Evolutionary conservation across 371 early-diverging fungal genomes (phyloP).

Genomic region (Mitosporidium daphniae): DNA sequence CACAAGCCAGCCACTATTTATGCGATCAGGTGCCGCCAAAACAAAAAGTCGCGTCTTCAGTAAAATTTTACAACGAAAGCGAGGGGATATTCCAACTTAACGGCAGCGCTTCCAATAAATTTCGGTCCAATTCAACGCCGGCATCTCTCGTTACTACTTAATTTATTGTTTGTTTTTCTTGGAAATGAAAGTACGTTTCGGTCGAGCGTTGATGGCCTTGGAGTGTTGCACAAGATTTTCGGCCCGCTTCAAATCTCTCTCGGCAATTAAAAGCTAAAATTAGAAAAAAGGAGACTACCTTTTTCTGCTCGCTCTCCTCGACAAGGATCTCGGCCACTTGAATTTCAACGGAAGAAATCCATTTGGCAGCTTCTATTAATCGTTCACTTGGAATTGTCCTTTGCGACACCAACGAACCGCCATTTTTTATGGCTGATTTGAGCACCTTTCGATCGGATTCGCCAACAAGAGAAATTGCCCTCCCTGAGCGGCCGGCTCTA

Average conservation of each 20-base stretch:
- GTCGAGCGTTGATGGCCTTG: slow-evolving; percentile 47
- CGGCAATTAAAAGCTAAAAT: slow-evolving; percentile 19
- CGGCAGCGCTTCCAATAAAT: no score
- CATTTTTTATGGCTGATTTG: slow-evolving; percentile 55
- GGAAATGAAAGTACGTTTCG: no score
- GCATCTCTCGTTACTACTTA: no score
- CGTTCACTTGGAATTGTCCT: slow-evolving; percentile 35
- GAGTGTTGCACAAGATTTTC: slow-evolving; percentile 39
- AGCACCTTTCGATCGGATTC: slow-evolving; percentile 60
- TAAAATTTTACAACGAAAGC: no score
- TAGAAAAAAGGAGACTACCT: slow-evolving; percentile 4
- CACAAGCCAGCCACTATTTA: no score
- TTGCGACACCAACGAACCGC: slow-evolving; percentile 32
- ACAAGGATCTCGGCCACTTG: slow-evolving; percentile 30
- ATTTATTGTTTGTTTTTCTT: no score
- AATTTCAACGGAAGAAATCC: slow-evolving; percentile 17
- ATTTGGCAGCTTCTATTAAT: slow-evolving; percentile 23
- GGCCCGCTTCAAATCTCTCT: slow-evolving; percentile 47
- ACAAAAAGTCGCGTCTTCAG: no score
- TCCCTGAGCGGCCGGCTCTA: slow-evolving; percentile 53
- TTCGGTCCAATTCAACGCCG: no score
- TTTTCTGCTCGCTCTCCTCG: slow-evolving; percentile 46
- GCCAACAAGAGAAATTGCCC: slow-evolving; percentile 43
- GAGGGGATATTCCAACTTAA: no score
- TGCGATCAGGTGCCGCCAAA: no score